Evolutionary conservation across 768 basidiomycete genomes (phyloP), one percentile per base, ranked within the genome.

Genomic region (Mycena vulgaris): DNA sequence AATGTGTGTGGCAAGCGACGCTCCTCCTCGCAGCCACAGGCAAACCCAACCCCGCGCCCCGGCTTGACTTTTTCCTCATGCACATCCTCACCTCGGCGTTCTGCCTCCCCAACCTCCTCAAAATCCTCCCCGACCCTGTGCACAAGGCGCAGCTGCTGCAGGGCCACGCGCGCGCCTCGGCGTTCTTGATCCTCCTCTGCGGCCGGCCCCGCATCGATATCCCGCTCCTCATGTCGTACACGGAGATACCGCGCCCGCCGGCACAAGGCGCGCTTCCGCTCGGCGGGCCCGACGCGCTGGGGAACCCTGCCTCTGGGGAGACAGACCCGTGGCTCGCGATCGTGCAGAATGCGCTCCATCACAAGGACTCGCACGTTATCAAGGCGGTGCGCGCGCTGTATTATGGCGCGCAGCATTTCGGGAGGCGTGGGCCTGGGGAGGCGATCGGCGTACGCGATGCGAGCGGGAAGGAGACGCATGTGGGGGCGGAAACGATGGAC

Each of bases 401-500:
- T 25, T 61, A 65, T 33, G 10, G 14, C 30, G 62, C 68, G 7
- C 61, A 63, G 21, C 52, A 19, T 8, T 62, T n/a, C n/a, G n/a
- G n/a, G n/a, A n/a, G n/a, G n/a, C n/a, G n/a, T n/a, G n/a, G 42
- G 42, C 11, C 4, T 49, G 51, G 14, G 68, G 68, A 10, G 69
- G 63, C 6, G 27, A 8, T 5, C 19, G 33, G 52, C 0, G 21
- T 19, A 27, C 37, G 39, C 47, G 68, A 57, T 14, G 51, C 28
- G 9, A 5, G 16, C 5, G 60, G 60, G 0, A 17, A 28, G 19
- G 84, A 84, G 75, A 82, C 83, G 21, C 77, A 79, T 31, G 66
- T 63, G 37, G 82, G 80, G 3, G 75, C 77, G 6, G 73, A 69
- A 21, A 73, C 75, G 61, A 47, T 84, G 39, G 85, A 86, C 65